Evolutionary conservation across 2,329 filamentous ascomycete species (phyloP).

Genomic region (Aspergillus ustus): DNA sequence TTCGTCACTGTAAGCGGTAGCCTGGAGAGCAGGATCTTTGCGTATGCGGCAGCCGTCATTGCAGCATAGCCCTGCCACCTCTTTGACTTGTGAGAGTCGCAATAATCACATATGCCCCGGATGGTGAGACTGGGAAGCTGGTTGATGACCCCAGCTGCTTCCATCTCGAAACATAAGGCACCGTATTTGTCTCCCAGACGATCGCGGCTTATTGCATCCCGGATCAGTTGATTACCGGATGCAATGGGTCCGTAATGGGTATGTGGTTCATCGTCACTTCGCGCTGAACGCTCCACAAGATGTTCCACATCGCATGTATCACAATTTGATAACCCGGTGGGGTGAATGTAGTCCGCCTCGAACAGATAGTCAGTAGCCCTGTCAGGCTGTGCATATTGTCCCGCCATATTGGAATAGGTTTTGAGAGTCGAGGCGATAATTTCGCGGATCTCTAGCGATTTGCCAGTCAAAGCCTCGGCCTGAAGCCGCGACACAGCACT

Average conservation of each 20-base stretch:
- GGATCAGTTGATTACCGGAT: constrained; percentile 9
- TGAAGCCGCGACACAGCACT: neutral
- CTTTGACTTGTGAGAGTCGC: constrained; percentile 4
- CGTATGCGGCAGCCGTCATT: neutral
- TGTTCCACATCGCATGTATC: neutral
- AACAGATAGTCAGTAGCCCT: constrained; percentile 1
- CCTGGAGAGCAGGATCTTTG: neutral
- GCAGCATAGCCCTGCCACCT: constrained; percentile 9
- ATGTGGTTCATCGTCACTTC: neutral
- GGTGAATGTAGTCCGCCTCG: neutral
- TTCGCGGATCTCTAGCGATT: neutral
- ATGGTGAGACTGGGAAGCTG: neutral
- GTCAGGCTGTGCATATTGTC: neutral
- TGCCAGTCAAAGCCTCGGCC: neutral
- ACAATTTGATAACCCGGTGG: too few species aligned
- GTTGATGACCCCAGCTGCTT: constrained; percentile 12
- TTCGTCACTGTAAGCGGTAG: too few species aligned
- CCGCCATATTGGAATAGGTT: neutral
- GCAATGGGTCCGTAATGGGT: constrained; percentile 9
- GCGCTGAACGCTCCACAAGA: neutral
- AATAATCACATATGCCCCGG: too few species aligned
- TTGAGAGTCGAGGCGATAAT: neutral
- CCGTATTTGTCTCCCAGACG: neutral
- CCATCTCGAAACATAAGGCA: constrained; percentile 6
- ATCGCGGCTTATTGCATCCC: neutral